Base-by-base conservation (phyloP, 306 rosid genomes). In the Rosa multiflora region DNA sequence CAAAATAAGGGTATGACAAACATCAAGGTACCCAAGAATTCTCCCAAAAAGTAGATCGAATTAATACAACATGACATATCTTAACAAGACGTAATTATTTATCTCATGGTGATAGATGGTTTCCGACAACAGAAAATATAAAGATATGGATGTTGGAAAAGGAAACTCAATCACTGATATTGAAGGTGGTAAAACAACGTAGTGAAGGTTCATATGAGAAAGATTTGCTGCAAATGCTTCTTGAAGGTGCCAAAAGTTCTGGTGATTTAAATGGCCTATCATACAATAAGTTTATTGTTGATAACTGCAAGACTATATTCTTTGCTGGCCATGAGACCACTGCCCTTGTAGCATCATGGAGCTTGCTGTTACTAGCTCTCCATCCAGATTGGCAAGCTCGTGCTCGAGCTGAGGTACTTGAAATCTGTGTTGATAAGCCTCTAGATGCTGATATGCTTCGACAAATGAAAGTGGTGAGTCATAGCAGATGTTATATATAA, bases 161-260 rank as follows among this genome's bases (percentile, higher is more conserved):
- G 80, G 88, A 88, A 67, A 79, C 88, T 52, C 51, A 83, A 76
- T 76, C 91, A 5, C 83, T 37, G 68, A 85, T 91, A 73, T 56
- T 66, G 56, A 71, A 71, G 80, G 82, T 90, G 63, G 86, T 84
- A 76, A 88, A 89, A 17, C 85, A 86, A 35, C 91, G 89, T 0
- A 69, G 7, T 9, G 74, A 72, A 37, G 80, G 72, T 44, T 77
- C 78, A 40, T 18, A 48, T 62, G 90, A 83, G 80, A 62, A 89
- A 70, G 97, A 90, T 81, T 88, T 94, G 10, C 55, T 92, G 7
- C 97, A 92, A 69, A 90, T 88, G 94, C 82, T 94, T 75, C 82
- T 89, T 4, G 84, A 89, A 39, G 90, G 96, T 48, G 89, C 91
- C 52, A 72, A 76, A 80, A 81, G 58, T 46, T 58, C 12, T 1